A percentile compares a stretch with the other conserved stretches of the same genome.
Evolutionary conservation across 768 basidiomycete genomes (phyloP).

Genomic region (Trichaptum fuscoviolaceum): DNA sequence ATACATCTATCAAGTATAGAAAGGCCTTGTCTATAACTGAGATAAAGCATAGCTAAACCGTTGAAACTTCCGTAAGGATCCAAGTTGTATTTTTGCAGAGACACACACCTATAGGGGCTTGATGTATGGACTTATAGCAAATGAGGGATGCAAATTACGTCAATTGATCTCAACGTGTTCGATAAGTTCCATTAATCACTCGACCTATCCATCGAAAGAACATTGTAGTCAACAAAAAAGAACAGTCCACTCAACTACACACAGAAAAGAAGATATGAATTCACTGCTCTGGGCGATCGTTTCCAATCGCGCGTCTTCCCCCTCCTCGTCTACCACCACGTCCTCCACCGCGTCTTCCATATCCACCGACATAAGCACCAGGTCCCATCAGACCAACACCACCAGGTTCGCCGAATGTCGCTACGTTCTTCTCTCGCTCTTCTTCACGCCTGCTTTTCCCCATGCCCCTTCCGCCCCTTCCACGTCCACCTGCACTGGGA

Average conservation of each 20-base stretch:
- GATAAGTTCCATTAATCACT: no score
- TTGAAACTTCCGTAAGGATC: no score
- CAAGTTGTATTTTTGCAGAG: no score
- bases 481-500: slow-evolving; percentile 25
- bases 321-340: slow-evolving; percentile 30
- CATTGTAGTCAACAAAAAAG: no score
- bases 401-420: slow-evolving; percentile 84
- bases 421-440: slow-evolving; percentile 78
- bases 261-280: background rate
- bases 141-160: no score
- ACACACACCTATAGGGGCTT: no score
- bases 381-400: slow-evolving; percentile 74
- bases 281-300: background rate
- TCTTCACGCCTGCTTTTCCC: slow-evolving; percentile 75
- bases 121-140: no score
- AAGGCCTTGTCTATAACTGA: no score
- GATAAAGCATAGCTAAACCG: no score
- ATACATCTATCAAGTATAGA: no score
- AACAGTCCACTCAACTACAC: background rate
- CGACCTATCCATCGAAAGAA: no score
- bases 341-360: slow-evolving; percentile 46
- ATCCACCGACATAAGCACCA: slow-evolving; percentile 71
- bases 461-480: slow-evolving; percentile 34
- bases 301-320: background rate
- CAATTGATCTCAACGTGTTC: no score